Evolutionary conservation across 2,329 filamentous ascomycete genomes (phyloP), one percentile per base, ranked within the genome.

Genomic region (Emmonsia crescens): DNA sequence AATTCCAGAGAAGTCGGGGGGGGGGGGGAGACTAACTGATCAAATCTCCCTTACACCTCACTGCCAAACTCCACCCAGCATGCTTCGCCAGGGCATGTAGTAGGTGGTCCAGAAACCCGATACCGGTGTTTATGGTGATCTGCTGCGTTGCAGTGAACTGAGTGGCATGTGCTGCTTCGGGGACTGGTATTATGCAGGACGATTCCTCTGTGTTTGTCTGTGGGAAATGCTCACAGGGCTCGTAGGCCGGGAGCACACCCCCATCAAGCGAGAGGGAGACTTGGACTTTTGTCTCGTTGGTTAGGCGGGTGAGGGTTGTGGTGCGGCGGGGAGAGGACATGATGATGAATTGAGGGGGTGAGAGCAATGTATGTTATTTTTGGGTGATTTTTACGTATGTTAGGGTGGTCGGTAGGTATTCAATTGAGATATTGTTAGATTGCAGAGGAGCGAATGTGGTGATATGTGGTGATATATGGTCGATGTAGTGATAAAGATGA

Each of bases 81-180:
- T 99, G 94, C 78, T 99, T 97, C 58, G 94, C 89, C 61, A 97
- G 83, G 5, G 94, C 94, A 77, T 99, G 94, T 58, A 97, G 83
- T 93, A 99, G 97, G 80, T 99, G 94, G 79, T 99, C 94, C 61
- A 99, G 82, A 77, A 99, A 99, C 63, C 94, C 94, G 75, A 99
- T 96, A 66, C 94, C 94, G 0, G 93, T 96, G 81, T 90, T 87
- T 67, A 97, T 82, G 72, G 85, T 85, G 73, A 97, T 96, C 64
- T 85, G 86, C 76, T 97, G 94, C 49, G 87, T 89, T 68, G 88
- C 86, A 68, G 89, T 93, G 66, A 85, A 80, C 77, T 99, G 93
- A 1, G 87, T 87, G 36, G 94, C 93, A 74, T 99, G 94, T 61
- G 81, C 80, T 63, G 83, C 83, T 60, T 75, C 72, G 54, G 73